Evolutionary conservation across 2,329 filamentous ascomycete genomes (phyloP).

Genomic region (Keithomyces neogunnii): DNA sequence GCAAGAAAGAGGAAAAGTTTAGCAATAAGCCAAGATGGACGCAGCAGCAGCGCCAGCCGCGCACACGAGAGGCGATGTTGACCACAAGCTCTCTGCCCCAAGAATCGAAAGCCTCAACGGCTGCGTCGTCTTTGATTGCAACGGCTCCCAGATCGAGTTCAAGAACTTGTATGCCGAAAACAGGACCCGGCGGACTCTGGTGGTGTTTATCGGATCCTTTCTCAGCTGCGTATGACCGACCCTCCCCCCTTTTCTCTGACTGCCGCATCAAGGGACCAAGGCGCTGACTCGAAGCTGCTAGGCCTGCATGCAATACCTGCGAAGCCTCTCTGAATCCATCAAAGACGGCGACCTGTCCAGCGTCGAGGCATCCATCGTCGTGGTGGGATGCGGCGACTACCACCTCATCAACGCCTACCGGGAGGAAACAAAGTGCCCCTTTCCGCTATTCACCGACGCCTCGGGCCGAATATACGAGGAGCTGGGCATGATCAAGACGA

Average conservation of each 20-base stretch:
- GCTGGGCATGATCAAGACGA: constrained; percentile 60
- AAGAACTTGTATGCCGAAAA: constrained; percentile 51
- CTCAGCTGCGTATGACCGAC: constrained; percentile 61
- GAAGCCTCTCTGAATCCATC: constrained; percentile 50
- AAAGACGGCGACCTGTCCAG: constrained; percentile 42
- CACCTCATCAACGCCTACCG: constrained; percentile 60
- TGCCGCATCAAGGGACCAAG: neutral
- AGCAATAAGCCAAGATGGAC: too few relatives aligned
- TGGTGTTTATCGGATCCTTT: constrained; percentile 73
- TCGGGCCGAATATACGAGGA: constrained; percentile 55
- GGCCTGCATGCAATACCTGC: constrained; percentile 72
- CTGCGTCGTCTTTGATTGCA: constrained; percentile 50
- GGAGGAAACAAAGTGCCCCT: constrained; percentile 53
- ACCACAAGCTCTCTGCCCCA: constrained; percentile 31
- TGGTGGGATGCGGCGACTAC: constrained; percentile 66
- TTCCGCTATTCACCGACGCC: constrained; percentile 72
- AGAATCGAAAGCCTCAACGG: constrained; percentile 43
- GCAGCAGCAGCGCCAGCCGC: neutral
- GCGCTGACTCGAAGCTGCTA: constrained; percentile 19
- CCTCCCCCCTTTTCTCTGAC: neutral
- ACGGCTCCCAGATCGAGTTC: constrained; percentile 49
- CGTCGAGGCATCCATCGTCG: constrained; percentile 52
- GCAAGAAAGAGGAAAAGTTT: too few relatives aligned
- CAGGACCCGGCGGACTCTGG: constrained; percentile 49
- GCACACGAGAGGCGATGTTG: too few relatives aligned